phyloP scores from a whole-genome alignment of 306 rosid genomes.

The Oemleria cerasiformis region DNA sequence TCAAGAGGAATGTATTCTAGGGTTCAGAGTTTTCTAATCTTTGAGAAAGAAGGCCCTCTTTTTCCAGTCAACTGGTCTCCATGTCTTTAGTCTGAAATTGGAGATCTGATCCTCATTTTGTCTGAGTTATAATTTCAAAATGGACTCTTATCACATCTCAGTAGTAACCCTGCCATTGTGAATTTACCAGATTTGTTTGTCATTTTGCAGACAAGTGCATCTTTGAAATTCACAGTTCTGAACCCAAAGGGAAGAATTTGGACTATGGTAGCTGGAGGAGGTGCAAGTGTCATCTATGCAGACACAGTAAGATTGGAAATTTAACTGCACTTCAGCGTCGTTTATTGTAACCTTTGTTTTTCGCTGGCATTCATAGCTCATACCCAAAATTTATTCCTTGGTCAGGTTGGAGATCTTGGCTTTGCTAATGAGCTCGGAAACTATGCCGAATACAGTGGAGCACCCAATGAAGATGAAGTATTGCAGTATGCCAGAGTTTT shows the following conservation, averaged over 20 bases:
- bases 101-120: background rate
- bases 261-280: slow-evolving; percentile 99
- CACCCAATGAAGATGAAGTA: slow-evolving; percentile 97
- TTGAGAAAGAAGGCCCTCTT: background rate
- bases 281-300: slow-evolving; percentile 97
- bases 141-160: background rate
- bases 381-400: slow-evolving; percentile 6
- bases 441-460: slow-evolving; percentile 97
- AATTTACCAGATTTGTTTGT: background rate
- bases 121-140: background rate
- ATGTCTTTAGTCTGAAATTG: background rate
- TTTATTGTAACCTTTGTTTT: background rate
- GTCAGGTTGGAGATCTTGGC: slow-evolving; percentile 96
- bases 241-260: slow-evolving; percentile 92
- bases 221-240: slow-evolving; percentile 90
- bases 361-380: slow-evolving; percentile 10
- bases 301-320: slow-evolving; percentile 61
- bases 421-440: slow-evolving; percentile 93
- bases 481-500: slow-evolving; percentile 96
- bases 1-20: background rate
- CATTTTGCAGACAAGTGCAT: slow-evolving; percentile 81
- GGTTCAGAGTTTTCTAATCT: background rate
- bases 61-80: background rate
- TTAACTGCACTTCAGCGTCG: slow-evolving; percentile 10
- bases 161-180: background rate